phyloP scores from a whole-genome alignment of 208 protist species.

The Naegleria lovaniensis region DNA sequence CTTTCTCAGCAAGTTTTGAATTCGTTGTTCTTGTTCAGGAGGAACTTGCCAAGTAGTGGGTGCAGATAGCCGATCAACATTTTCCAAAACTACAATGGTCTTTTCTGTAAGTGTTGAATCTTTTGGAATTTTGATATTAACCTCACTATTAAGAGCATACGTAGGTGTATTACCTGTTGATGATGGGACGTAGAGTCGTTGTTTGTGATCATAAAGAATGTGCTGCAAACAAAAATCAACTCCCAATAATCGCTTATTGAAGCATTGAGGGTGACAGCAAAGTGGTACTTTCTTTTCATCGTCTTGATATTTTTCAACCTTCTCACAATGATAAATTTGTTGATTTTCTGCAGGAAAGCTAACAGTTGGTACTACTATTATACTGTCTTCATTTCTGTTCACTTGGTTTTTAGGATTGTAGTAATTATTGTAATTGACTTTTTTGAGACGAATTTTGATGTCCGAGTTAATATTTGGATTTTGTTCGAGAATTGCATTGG shows the following conservation, averaged over 20 bases:
- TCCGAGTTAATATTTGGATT: not conserved
- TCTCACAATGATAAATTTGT: not conserved
- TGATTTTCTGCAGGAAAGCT: not conserved
- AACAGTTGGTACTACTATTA: not conserved
- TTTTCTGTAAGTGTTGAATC: not conserved
- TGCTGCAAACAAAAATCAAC: conserved; percentile 5
- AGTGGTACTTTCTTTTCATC: not conserved
- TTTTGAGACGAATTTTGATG: not conserved
- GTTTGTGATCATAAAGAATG: conserved; percentile 9
- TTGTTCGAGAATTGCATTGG: not conserved
- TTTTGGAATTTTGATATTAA: not conserved
- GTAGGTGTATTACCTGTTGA: not conserved
- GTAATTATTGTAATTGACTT: not conserved
- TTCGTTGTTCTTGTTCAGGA: not conserved
- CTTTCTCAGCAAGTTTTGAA: not conserved
- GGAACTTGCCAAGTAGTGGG: not conserved
- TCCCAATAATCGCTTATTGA: not conserved
- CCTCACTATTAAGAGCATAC: not conserved
- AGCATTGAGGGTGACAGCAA: not conserved
- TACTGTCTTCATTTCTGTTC: not conserved
- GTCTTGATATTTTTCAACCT: not conserved
- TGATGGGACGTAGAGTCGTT: not conserved
- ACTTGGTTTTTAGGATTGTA: not conserved
- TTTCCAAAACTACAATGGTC: not conserved
- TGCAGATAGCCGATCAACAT: not conserved